Evolutionary conservation across 2,329 filamentous ascomycete species (phyloP), one percentile per base, ranked within the genome.

Genomic region (Sarocladium kiliense): DNA sequence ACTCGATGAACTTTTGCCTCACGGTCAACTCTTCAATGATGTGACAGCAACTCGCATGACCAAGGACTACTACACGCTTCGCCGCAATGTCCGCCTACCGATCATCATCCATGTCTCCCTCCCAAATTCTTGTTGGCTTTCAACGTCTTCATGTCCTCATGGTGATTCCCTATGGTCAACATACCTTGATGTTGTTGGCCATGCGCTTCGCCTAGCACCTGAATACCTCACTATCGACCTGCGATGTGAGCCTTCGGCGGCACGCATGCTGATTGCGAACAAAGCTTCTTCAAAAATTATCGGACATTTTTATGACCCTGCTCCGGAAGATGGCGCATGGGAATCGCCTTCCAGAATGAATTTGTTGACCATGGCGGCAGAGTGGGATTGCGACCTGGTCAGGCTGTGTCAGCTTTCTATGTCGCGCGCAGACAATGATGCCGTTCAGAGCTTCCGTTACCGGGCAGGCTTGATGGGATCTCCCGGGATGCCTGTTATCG

Each of bases 271-370:
- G 14, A 66, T 80, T 10, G 63, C 64, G 27, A 64, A 63, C 9
- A 77, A 73, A 65, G 77, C 78, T 1, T 68, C 68, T 6, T 79
- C 75, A 12, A 77, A 76, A 49, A 68, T 82, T 9, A 77, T 83
- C 54, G 79, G 75, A 5, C 71, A 55, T 19, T 49, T 75, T 56
- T 69, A 26, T 16, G 51, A 54, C 32, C 32, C 18, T 2, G 23
- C 11, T 10, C 51, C 51, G 74, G 30, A 65, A 68, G 18, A 23
- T 45, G 53, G 61, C 65, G 5, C 57, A 59, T 7, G 60, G 67
- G 5, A 66, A 71, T 42, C 61, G 77, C 55, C 71, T 68, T 41
- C 79, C 74, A 3, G 71, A 71, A 50, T 54, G n/a, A 11, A 41
- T 12, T 27, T 54, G 3, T 23, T 54, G 14, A 18, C 19, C 12